A percentile compares a stretch with the other conserved stretches of the same genome.
Evolutionary conservation across 345 rosid species (phyloP).

Genomic region (Brassica carinata): DNA sequence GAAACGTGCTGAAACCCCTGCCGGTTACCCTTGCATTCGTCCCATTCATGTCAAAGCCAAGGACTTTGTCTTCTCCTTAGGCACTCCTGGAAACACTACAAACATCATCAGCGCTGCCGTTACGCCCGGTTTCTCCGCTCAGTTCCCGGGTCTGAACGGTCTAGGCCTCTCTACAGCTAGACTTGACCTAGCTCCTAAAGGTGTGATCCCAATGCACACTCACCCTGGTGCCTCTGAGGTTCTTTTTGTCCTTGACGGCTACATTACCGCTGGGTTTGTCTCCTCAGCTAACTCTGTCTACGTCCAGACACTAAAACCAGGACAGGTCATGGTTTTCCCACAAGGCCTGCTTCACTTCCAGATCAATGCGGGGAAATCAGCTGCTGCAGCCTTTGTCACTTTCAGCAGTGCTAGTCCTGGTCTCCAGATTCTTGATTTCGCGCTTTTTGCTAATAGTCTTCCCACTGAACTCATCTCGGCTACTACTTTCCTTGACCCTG

Average conservation of each 20-base stretch:
- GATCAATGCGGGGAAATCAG: slow-evolving; percentile 41
- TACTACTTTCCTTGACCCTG: slow-evolving; percentile 68
- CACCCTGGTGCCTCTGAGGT: slow-evolving; percentile 78
- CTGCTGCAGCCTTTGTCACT: slow-evolving; percentile 52
- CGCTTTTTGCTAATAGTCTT: slow-evolving; percentile 62
- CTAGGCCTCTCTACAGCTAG: slow-evolving; percentile 69
- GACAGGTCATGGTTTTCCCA: slow-evolving; percentile 78
- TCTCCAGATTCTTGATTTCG: slow-evolving; percentile 70
- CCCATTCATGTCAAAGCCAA: slow-evolving; percentile 48
- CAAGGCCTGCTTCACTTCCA: slow-evolving; percentile 85
- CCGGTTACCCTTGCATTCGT: slow-evolving; percentile 67
- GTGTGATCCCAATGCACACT: slow-evolving; percentile 89
- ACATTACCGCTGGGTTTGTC: slow-evolving; percentile 67
- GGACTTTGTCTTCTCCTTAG: slow-evolving; percentile 65
- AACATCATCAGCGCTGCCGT: slow-evolving; percentile 73
- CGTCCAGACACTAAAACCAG: slow-evolving; percentile 51
- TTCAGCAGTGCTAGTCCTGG: slow-evolving; percentile 70
- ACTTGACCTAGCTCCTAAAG: slow-evolving; percentile 71
- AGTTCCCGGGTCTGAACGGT: slow-evolving; percentile 71
- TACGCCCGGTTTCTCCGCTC: slow-evolving; percentile 65
- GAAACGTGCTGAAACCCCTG: slow-evolving; percentile 49
- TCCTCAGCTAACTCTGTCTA: slow-evolving; percentile 58
- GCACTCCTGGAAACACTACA: slow-evolving; percentile 61
- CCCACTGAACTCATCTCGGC: slow-evolving; percentile 49
- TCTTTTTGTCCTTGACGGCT: slow-evolving; percentile 53